Evolutionary conservation across 768 basidiomycete species (phyloP).

Genomic region (Austroboletus festivus): DNA sequence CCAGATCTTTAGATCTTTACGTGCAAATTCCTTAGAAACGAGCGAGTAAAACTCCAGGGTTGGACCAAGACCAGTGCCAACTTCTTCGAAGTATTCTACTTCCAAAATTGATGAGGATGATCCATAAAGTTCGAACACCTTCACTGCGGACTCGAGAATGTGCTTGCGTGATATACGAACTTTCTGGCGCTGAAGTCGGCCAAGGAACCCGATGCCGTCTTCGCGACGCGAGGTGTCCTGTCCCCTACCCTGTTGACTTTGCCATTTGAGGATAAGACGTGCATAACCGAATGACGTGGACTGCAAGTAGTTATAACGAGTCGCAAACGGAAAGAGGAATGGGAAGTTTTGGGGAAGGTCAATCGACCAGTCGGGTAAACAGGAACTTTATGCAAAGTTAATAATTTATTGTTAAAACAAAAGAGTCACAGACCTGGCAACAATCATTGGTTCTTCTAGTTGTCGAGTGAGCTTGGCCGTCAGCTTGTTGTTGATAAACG

Average conservation of each 20-base stretch:
- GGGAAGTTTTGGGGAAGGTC: constrained; percentile 96
- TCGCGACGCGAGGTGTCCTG: constrained; percentile 81
- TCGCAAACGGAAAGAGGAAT: constrained; percentile 98
- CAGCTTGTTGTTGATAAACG: constrained; percentile 96
- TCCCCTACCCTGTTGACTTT: constrained; percentile 77
- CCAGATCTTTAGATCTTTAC: constrained; percentile 88
- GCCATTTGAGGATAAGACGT: constrained; percentile 92
- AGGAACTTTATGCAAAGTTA: constrained; percentile 56
- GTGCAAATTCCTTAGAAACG: constrained; percentile 92
- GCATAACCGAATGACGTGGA: constrained; percentile 98
- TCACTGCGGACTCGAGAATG: constrained; percentile 92
- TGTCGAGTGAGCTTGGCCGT: constrained; percentile 97
- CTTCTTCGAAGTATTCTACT: constrained; percentile 98
- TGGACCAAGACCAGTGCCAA: constrained; percentile 95
- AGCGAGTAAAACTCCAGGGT: constrained; percentile 99
- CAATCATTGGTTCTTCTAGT: constrained; percentile 97
- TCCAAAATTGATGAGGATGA: constrained; percentile 92
- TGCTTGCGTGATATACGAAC: constrained; percentile 94
- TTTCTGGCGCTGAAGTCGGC: constrained; percentile 91
- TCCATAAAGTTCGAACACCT: constrained; percentile 95
- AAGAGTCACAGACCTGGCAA: constrained; percentile 69
- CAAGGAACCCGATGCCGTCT: constrained; percentile 89
- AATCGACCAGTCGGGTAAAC: constrained; percentile 95
- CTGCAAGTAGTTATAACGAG: constrained; percentile 95
- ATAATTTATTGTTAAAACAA: background rate